A percentile compares a stretch with the other conserved stretches of the same genome.
Evolutionary conservation across 2,329 filamentous ascomycete species (phyloP).

Genomic region (Ciborinia camelliae): DNA sequence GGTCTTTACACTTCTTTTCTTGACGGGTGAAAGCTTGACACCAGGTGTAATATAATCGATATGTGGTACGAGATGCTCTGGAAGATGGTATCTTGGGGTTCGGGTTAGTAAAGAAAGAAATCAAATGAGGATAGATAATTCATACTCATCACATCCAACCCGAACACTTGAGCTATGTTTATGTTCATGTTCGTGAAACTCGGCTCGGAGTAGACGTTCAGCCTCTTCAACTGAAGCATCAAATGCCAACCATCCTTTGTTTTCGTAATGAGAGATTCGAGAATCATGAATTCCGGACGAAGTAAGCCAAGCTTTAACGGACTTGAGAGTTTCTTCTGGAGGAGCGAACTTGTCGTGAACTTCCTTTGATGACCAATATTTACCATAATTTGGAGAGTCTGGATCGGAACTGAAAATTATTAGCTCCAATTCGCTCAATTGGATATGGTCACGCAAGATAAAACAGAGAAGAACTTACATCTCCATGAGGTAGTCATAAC

Average conservation of each 20-base stretch:
- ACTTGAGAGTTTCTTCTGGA: constrained; percentile 26
- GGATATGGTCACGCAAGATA: too few species aligned
- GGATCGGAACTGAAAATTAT: constrained; percentile 27
- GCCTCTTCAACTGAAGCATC: constrained; percentile 38
- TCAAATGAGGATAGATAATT: background rate
- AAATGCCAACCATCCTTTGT: constrained; percentile 40
- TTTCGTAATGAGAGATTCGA: constrained; percentile 37
- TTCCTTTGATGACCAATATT: constrained; percentile 25
- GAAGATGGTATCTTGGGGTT: constrained; percentile 40
- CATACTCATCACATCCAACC: constrained; percentile 39
- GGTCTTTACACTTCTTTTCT: constrained; percentile 23
- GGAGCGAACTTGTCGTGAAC: constrained; percentile 38
- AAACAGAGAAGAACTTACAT: constrained; percentile 21
- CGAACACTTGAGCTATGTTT: constrained; percentile 27
- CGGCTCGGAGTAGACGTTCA: constrained; percentile 37
- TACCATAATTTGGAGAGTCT: constrained; percentile 25
- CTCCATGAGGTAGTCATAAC: constrained; percentile 43
- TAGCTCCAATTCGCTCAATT: background rate
- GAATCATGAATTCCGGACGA: constrained; percentile 35
- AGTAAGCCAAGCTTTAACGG: constrained; percentile 38
- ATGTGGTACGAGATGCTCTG: constrained; percentile 41
- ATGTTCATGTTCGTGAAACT: constrained; percentile 40
- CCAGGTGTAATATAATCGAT: constrained; percentile 49
- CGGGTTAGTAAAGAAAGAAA: background rate
- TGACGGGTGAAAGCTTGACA: constrained; percentile 36